Evolutionary conservation across 768 basidiomycete genomes (phyloP).

Genomic region (Albatrellus ellisii): DNA sequence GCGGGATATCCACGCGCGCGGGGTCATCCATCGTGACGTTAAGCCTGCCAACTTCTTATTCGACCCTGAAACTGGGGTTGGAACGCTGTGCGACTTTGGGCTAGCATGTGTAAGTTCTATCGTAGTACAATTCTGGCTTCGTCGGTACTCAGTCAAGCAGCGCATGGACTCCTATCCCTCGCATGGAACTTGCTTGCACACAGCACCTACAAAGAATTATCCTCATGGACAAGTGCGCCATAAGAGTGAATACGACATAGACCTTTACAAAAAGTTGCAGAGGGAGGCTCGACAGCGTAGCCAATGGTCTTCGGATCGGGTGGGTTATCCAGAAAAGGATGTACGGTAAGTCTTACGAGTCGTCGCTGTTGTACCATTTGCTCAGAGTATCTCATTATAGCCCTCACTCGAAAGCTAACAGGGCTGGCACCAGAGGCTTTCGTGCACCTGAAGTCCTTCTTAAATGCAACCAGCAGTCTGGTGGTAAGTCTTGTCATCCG

Average conservation of each 20-base stretch:
- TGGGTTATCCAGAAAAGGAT: conserved; percentile 72
- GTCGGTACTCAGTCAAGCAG: conserved; percentile 20
- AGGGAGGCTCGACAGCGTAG: conserved; percentile 45
- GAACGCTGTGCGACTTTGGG: conserved; percentile 90
- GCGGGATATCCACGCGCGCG: conserved; percentile 74
- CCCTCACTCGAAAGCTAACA: conserved; percentile 81
- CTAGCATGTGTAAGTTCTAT: conserved; percentile 60
- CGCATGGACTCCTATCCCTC: conserved; percentile 37
- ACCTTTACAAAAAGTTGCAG: conserved; percentile 43
- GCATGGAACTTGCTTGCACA: conserved; percentile 66
- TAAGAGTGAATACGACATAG: conserved; percentile 31
- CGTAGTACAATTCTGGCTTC: background rate
- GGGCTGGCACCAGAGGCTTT: conserved; percentile 95
- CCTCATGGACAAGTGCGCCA: conserved; percentile 56
- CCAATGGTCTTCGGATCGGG: conserved; percentile 43
- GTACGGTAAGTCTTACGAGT: conserved; percentile 32
- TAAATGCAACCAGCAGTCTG: conserved; percentile 88
- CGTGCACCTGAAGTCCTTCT: conserved; percentile 92
- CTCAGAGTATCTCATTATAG: conserved; percentile 22
- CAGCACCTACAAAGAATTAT: conserved; percentile 38
- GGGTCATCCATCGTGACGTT: conserved; percentile 92
- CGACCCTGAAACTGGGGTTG: conserved; percentile 70
- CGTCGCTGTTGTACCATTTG: conserved; percentile 1
- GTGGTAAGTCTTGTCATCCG: conserved; percentile 41
- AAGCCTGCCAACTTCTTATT: conserved; percentile 97